A percentile compares a stretch with the other conserved stretches of the same genome.
Conservation (phyloP, 2,329 filamentous ascomycete genomes). For the Aspergillus alliaceus region DNA sequence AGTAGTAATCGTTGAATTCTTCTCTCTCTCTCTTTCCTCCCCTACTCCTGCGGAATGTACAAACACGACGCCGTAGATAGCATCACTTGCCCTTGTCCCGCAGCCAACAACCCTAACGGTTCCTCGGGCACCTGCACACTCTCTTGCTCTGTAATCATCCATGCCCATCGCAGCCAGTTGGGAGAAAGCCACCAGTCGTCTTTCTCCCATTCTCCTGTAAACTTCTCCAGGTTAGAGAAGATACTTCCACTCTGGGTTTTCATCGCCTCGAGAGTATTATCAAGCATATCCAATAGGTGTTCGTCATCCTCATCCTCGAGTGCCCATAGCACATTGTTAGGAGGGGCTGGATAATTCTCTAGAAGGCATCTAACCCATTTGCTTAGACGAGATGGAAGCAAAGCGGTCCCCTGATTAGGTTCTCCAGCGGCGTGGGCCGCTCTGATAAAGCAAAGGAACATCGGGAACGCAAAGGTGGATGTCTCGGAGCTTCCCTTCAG, state of each 20-base stretch:
- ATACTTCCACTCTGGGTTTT: constrained; percentile 7
- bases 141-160: constrained; percentile 43
- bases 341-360: constrained; percentile 32
- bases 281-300: constrained; percentile 19
- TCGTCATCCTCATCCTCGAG: constrained; percentile 31
- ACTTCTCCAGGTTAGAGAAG: constrained; percentile 16
- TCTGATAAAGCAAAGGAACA: constrained; percentile 36
- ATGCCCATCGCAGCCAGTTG: constrained; percentile 45
- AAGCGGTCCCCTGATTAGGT: constrained; percentile 9
- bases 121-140: constrained; percentile 35
- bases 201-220: constrained; percentile 21
- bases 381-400: constrained; percentile 33
- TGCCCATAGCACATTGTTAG: constrained; percentile 31
- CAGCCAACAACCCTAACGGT: constrained; percentile 31
- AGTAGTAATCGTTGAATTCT: too few relatives aligned
- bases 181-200: constrained; percentile 38
- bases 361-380: constrained; percentile 39
- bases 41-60: constrained; percentile 33
- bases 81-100: constrained; percentile 19
- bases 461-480: constrained; percentile 28
- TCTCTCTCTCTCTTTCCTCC: too few relatives aligned
- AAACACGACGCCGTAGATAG: constrained; percentile 34
- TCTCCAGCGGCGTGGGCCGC: constrained; percentile 21
- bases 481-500: constrained; percentile 21
- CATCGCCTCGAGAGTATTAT: constrained; percentile 23